These are phyloP conservation scores for Melampsora larici-populina DNA, from an alignment of 1,284 basidiomycete genomes.

Conservation along the genomic window DNA sequence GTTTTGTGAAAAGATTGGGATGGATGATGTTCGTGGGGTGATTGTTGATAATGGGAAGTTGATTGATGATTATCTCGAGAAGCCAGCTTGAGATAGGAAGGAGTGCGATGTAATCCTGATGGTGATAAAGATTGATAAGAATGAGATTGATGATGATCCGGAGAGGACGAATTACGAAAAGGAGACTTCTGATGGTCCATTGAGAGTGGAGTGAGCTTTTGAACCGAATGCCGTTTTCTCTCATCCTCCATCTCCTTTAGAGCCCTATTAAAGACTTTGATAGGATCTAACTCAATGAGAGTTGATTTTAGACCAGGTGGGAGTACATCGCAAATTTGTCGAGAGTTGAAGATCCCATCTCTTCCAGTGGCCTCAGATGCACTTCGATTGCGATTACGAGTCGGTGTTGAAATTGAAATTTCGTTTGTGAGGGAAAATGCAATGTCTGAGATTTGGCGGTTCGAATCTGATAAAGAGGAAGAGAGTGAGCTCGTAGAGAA, in stretches of 20 bases:
- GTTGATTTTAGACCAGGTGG: not conserved
- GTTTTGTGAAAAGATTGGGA: not conserved
- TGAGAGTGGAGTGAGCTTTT: too few relatives aligned
- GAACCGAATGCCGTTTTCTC: too few relatives aligned
- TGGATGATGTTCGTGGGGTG: not conserved
- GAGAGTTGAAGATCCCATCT: not conserved
- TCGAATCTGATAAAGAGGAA: not conserved
- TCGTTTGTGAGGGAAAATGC: not conserved
- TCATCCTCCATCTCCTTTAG: not conserved
- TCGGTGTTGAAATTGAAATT: not conserved
- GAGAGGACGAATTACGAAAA: not conserved
- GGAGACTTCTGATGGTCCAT: too few relatives aligned
- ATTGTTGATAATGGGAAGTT: not conserved
- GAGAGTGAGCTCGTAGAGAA: not conserved
- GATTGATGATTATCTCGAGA: not conserved
- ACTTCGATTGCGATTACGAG: constrained; percentile 1
- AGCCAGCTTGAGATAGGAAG: not conserved
- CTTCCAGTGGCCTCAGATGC: not conserved
- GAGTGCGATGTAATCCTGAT: not conserved
- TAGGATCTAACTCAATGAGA: constrained; percentile 2
- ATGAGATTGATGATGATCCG: not conserved
- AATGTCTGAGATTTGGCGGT: not conserved
- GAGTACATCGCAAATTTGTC: not conserved
- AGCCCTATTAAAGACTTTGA: not conserved
- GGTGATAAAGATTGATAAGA: not conserved